A percentile compares a stretch with the other conserved stretches of the same genome.
Evolutionary conservation across 441 rosid genomes (phyloP).

Genomic region (Erodium texanum): DNA sequence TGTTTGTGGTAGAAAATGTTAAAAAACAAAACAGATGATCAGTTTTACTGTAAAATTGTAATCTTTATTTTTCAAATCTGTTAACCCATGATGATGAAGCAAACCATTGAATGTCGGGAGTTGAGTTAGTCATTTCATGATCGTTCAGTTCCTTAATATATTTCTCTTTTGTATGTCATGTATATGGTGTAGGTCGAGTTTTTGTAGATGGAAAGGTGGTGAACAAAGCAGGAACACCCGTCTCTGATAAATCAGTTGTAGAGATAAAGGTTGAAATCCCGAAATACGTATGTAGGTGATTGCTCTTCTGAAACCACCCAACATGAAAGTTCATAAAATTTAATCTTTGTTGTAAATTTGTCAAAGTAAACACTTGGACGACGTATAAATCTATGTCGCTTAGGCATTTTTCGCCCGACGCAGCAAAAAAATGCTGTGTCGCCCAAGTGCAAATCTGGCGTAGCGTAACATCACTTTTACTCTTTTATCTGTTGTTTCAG

Average conservation of each 20-base stretch:
- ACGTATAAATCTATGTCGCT: no score
- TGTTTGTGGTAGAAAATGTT: neutral
- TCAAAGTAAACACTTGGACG: no score
- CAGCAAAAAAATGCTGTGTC: no score
- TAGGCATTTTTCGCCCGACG: no score
- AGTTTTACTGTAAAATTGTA: neutral
- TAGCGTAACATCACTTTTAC: constrained; percentile 5
- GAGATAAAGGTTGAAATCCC: constrained; percentile 76
- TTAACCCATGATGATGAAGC: no score
- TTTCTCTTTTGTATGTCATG: constrained; percentile 1
- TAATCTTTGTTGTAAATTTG: constrained; percentile 9
- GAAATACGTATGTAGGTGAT: constrained; percentile 98
- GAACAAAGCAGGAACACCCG: constrained; percentile 79
- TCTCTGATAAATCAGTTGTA: constrained; percentile 56
- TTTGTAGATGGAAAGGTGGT: constrained; percentile 73
- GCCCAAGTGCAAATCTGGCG: no score
- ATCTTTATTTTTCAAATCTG: no score
- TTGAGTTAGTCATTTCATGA: neutral
- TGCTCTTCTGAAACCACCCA: constrained; percentile 24
- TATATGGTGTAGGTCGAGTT: constrained; percentile 54
- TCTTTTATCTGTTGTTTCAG: constrained; percentile 30
- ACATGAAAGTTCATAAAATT: constrained; percentile 7
- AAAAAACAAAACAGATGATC: neutral
- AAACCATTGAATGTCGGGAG: neutral
- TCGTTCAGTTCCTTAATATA: neutral